These are phyloP conservation scores for Gentiana straminea DNA, from an alignment of 257 asterid genomes.

Conservation along the genomic window DNA sequence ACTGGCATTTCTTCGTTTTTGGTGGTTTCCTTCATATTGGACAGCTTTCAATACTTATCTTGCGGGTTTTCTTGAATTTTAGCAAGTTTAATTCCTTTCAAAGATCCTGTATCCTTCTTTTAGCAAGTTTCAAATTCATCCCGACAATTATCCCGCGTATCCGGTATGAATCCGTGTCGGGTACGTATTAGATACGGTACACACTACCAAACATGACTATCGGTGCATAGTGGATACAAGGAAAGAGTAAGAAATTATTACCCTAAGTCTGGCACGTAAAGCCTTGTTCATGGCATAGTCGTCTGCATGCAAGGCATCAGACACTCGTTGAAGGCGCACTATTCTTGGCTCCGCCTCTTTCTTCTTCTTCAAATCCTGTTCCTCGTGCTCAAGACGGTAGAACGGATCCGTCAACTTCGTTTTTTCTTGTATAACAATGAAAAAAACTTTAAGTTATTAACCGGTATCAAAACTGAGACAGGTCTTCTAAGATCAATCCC, in stretches of 20 bases:
- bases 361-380: slow-evolving; percentile 80
- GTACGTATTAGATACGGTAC: too few relatives aligned
- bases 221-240: too few relatives aligned
- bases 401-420: slow-evolving; percentile 79
- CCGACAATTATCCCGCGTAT: too few relatives aligned
- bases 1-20: too few relatives aligned
- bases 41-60: too few relatives aligned
- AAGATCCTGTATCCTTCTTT: too few relatives aligned
- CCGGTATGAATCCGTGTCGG: too few relatives aligned
- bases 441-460: not conserved
- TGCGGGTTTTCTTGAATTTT: too few relatives aligned
- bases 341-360: slow-evolving; percentile 86
- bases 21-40: too few relatives aligned
- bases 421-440: slow-evolving; percentile 35
- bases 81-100: too few relatives aligned
- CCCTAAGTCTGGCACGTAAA: slow-evolving; percentile 66
- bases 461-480: not conserved
- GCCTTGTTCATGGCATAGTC: slow-evolving; percentile 83
- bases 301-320: slow-evolving; percentile 75
- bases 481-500: not conserved
- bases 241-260: not conserved
- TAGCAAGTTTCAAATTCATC: too few relatives aligned
- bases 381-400: slow-evolving; percentile 90
- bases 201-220: too few relatives aligned
- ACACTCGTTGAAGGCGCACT: slow-evolving; percentile 79